Conservation (phyloP, 2,329 filamentous ascomycete genomes). For the Aureobasidium mangrovei region DNA sequence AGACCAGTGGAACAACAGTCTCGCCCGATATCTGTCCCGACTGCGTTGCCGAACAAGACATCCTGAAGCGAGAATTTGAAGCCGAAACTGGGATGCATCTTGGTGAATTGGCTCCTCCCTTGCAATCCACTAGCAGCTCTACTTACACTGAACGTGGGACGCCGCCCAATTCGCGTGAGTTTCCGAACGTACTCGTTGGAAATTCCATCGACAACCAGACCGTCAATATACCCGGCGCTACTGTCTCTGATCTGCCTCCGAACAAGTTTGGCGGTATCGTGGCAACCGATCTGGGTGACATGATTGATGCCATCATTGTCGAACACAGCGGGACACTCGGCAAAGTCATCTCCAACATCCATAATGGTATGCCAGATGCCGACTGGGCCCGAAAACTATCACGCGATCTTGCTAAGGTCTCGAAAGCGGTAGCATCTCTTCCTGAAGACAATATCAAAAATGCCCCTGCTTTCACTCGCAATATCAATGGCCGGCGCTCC, state of each 20-base stretch:
- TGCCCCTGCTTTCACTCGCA: slow-evolving; percentile 8
- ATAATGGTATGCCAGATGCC: slow-evolving; percentile 18
- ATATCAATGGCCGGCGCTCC: slow-evolving; percentile 11
- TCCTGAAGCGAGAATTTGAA: slow-evolving; percentile 19
- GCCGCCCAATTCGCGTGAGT: slow-evolving; percentile 3
- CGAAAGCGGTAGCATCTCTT: slow-evolving; percentile 18
- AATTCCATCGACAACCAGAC: slow-evolving; percentile 14
- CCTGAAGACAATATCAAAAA: slow-evolving; percentile 21
- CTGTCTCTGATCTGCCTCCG: slow-evolving; percentile 12
- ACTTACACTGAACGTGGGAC: slow-evolving; percentile 13
- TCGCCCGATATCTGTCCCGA: slow-evolving; percentile 24
- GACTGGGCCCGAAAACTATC: slow-evolving; percentile 21
- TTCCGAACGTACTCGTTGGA: slow-evolving; percentile 15
- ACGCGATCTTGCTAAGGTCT: slow-evolving; percentile 21
- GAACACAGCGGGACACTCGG: slow-evolving; percentile 33
- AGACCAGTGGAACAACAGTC: slow-evolving; percentile 17
- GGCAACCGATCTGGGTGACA: slow-evolving; percentile 29
- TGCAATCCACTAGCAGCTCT: slow-evolving; percentile 11
- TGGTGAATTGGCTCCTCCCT: neutral
- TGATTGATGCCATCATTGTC: slow-evolving; percentile 33
- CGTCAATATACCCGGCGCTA: slow-evolving; percentile 15
- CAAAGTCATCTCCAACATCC: slow-evolving; percentile 32
- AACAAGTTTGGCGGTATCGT: slow-evolving; percentile 19
- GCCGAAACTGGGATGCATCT: neutral
- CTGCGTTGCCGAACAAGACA: slow-evolving; percentile 24